Evolutionary conservation across 2,329 filamentous ascomycete genomes (phyloP), one percentile per base, ranked within the genome.

Genomic region (Gnomoniopsis smithogilvyi): DNA sequence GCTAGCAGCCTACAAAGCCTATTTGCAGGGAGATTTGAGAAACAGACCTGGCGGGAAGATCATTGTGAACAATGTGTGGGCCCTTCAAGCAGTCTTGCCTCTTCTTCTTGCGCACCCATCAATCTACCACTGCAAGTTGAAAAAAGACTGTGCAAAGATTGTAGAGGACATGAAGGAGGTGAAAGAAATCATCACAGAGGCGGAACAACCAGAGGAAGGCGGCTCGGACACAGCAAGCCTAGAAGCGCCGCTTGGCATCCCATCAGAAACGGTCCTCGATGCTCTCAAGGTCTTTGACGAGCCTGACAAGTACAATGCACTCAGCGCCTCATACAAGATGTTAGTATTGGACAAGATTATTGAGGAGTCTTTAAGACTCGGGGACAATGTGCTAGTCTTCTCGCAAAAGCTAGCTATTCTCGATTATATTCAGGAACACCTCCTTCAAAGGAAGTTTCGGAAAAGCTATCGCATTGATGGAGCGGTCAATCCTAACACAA

Each of bases 331-430:
- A 0, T 80, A 86, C 68, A 94, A 95, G 68, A 82, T 88, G 7
- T 66, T 77, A 14, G 75, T 93, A 6, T 74, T 96, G n/a, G 73
- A 85, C 47, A 73, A 80, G 49, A 94, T 97, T 52, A 71, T 96
- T 0, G 77, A 87, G 22, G 80, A 88, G 63, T 87, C 88, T 7
- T 81, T 80, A 43, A 69, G 69, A 1, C 73, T 78, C 0, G 79
- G 80, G 0, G 93, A 97, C 70, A 92, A 92, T 67, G 82, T 92
- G 1, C 78, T 97, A 1, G 76, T 96, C 0, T 97, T 97, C 67
- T 90, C 89, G 0, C 88, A 92, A 56, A 89, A 86, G 15, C 77
- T 92, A 12, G 74, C 77, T 0, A 89, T 89, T 0, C 75, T 97
- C 6, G 69, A 92, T 65, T 94, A 87, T 64, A 76, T 96, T 1